Evolutionary conservation across 257 asterid species (phyloP), one percentile per base, ranked within the genome.

Genomic region (Avicennia marina): DNA sequence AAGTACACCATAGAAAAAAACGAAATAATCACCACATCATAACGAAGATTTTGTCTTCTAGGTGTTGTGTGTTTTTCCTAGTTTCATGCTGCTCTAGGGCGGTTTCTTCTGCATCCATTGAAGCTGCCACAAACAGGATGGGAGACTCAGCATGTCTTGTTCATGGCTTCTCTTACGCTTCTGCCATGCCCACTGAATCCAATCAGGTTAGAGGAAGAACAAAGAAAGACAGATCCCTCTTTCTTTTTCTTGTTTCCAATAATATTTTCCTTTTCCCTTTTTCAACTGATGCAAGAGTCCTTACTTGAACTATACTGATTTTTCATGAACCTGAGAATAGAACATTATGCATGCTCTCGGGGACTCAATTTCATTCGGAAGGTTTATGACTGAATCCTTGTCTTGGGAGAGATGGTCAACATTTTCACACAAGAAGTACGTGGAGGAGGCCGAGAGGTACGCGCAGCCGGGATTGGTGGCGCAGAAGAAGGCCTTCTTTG

Each of bases 351-450:
- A 76, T 68, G 81, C 71, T 65, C 83, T 93, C 29, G 93, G 91
- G 56, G 95, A 89, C 10, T 93, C 98, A 2, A 62, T 89, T 51
- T 89, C 98, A 7, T 89, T 93, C 27, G 97, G 98, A 8, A 78
- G 95, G 69, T 93, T 74, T 46, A 68, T 76, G 74, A 47, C 82
- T 3, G 98, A 93, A 27, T 72, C 95, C 3, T 58, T 89, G 32
- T 74, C 88, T 8, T 93, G 95, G 97, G 98, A 93, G 24, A 88
- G 77, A 70, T 81, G 97, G 95, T 93, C 98, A 1, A 58, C 94
- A n/a, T 93, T 93, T 70, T 60, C 95, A 5, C 94, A 79, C 77
- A 93, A 80, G 67, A 87, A 80, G 19, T 86, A 93, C 49, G 97
- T 86, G 1, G 98, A 89, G 72, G 98, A 89, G 68, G 98, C 98